phyloP scores from a whole-genome alignment of 192 early-diverging fungal species.

The Chytriomyces sp. region DNA sequence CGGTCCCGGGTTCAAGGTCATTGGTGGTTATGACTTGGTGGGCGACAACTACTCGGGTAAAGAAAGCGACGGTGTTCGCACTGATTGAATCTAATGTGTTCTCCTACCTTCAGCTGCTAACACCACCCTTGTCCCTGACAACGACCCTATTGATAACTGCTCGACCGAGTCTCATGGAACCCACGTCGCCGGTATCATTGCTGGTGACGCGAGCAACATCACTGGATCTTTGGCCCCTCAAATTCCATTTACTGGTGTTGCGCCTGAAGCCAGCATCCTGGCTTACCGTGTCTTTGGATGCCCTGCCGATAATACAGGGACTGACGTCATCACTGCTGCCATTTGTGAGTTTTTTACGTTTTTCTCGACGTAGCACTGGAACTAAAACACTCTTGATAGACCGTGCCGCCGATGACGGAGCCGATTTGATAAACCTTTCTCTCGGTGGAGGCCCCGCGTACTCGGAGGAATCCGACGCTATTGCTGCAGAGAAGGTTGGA shows the following conservation, averaged over 20 bases:
- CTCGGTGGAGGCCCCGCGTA: slow-evolving; percentile 67
- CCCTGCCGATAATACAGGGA: no score
- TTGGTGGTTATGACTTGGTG: slow-evolving; percentile 44
- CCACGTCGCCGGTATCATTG: slow-evolving; percentile 57
- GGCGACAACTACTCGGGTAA: slow-evolving; percentile 44
- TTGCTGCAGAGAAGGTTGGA: slow-evolving; percentile 57
- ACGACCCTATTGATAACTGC: slow-evolving; percentile 54
- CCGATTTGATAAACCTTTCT: slow-evolving; percentile 85
- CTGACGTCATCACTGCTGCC: slow-evolving; percentile 77
- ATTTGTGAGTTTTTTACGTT: no score
- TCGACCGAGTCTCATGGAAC: slow-evolving; percentile 49
- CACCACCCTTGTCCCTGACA: slow-evolving; percentile 30
- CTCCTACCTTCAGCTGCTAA: no score
- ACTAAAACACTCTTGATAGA: no score
- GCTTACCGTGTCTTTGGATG: slow-evolving; percentile 79
- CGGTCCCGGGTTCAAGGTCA: slow-evolving; percentile 44
- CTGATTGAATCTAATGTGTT: no score
- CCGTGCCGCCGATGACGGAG: slow-evolving; percentile 65
- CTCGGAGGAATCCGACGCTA: slow-evolving; percentile 63
- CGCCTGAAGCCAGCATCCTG: slow-evolving; percentile 77
- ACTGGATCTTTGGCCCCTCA: slow-evolving; percentile 3
- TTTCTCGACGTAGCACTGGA: no score
- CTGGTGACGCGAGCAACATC: slow-evolving; percentile 36
- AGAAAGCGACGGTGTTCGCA: no score
- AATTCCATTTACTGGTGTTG: slow-evolving; percentile 64